Evolutionary conservation across 2,329 filamentous ascomycete species (phyloP), one percentile per base, ranked within the genome.

Genomic region (Fusarium protoensiforme): DNA sequence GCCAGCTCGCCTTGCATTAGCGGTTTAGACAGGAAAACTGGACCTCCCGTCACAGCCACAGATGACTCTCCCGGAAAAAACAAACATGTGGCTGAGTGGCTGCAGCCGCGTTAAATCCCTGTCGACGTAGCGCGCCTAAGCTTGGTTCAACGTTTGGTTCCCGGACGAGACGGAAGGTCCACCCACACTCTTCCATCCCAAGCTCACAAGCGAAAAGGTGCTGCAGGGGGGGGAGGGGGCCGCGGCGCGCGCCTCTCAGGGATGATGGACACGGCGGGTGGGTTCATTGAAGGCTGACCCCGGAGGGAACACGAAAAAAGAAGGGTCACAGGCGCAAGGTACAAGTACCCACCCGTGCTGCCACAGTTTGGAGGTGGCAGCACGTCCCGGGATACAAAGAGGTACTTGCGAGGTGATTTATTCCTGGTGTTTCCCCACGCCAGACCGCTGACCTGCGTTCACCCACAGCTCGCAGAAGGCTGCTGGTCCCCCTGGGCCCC

Each of bases 141-240:
- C 74, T 78, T 78, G 75, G 76, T 77, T 78, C 76, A 78, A 78
- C 76, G 76, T 78, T 75, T 75, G 65, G 72, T 72, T 74, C 65
- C 68, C 56, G 71, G 76, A 68, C 58, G 53, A 73, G 67, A 71
- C 60, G 69, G 74, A n/a, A 4, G 10, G 31, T n/a, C 53, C 31
- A 33, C 51, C 51, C 29, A 18, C 35, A 63, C 72, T 61, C 60
- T 31, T 56, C 22, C 62, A 27, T 51, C 20, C 35, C 22, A 33
- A 27, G 29, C 24, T 31, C 69, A 69, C 64, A 70, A 62, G 64
- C 43, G 58, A 51, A 38, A 36, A 36, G 20, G 43, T 63, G 64
- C 43, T 48, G 43, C 43, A 64, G 69, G 74, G 67, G 69, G 60
- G 43, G 7, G 20, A 9, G 24, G 24, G 24, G 24, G 24, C 24